Evolutionary conservation across 495 filamentous ascomycete species (phyloP).

Genomic region (Umbilicaria muhlenbergii): DNA sequence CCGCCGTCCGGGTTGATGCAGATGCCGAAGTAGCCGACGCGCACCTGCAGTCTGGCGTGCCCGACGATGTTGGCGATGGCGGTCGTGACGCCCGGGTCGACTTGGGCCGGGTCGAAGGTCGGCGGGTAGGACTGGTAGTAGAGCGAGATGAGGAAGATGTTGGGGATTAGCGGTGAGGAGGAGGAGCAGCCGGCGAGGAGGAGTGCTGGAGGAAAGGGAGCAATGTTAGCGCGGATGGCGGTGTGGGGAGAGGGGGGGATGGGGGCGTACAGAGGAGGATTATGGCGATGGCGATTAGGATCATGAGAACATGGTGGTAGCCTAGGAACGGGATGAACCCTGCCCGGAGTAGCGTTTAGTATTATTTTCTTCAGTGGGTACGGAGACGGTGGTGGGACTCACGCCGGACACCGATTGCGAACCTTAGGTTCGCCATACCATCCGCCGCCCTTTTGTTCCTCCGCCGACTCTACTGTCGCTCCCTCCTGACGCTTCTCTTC

Average conservation of each 20-base stretch:
- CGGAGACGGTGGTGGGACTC: background rate
- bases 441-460: too few species aligned
- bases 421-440: conserved; percentile 19
- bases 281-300: conserved; percentile 84
- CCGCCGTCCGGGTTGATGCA: conserved; percentile 48
- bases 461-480: too few species aligned
- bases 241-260: background rate
- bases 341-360: conserved; percentile 16
- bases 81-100: conserved; percentile 62
- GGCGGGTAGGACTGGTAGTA: conserved; percentile 52
- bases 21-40: conserved; percentile 58
- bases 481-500: too few species aligned
- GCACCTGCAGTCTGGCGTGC: conserved; percentile 45
- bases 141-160: conserved; percentile 55
- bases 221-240: background rate
- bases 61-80: conserved; percentile 53
- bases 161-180: conserved; percentile 49
- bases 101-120: conserved; percentile 53
- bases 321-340: conserved; percentile 88
- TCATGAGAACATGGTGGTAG: conserved; percentile 98
- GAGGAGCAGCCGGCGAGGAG: conserved; percentile 55
- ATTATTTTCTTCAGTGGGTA: background rate
- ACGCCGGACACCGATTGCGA: conserved; percentile 14
- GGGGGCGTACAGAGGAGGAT: conserved; percentile 75
- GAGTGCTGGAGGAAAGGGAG: conserved; percentile 29